Base-by-base conservation (phyloP, 2,329 filamentous ascomycete species). In the Colletotrichum sp. region DNA sequence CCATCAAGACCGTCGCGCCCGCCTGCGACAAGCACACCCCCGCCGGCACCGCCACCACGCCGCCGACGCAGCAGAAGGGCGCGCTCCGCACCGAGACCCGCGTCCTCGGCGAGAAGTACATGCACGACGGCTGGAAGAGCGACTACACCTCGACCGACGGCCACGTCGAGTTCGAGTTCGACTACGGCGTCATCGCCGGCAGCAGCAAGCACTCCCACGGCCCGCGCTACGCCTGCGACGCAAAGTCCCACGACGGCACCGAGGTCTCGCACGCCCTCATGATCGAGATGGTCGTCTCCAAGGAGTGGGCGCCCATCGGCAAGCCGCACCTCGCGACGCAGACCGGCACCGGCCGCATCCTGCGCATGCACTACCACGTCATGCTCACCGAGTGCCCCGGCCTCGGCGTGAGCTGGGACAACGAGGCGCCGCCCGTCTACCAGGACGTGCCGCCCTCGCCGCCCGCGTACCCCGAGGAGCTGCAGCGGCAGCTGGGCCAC, bases 361-460 rank as follows among this genome's bases (percentile, higher is more conserved):
- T 99, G 76, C 91, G 96, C 78, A 98, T 98, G 91, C 95, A 98
- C 83, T 98, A 98, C 87, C 92, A 91, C 80, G 89, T 97, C 69
- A 88, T 92, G 73, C 90, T 98, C 71, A 98, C 96, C 6, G 94
- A 98, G 86, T 91, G 95, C 75, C 91, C 91, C 25, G 96, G 96
- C 22, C 91, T 98, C 82, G 96, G 96, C 66, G 96, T 99, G 80
- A 95, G 94, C 79, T 99, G 97, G 96, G 96, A 98, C 80, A 96
- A 98, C 85, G 96, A 99, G 87, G 93, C 95, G 81, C 96, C 96
- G 15, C 96, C 96, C 1, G 91, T 97, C 79, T 99, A 99, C 85
- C 94, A 97, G 84, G 95, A 98, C 82, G 96, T 98, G 56, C 96
- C 96, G 1, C 93, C 92, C 3, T 95, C 94, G 80, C 96, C 96